Conservation (phyloP, 192 early-diverging fungal species). For the Martensiomyces pterosporus region DNA sequence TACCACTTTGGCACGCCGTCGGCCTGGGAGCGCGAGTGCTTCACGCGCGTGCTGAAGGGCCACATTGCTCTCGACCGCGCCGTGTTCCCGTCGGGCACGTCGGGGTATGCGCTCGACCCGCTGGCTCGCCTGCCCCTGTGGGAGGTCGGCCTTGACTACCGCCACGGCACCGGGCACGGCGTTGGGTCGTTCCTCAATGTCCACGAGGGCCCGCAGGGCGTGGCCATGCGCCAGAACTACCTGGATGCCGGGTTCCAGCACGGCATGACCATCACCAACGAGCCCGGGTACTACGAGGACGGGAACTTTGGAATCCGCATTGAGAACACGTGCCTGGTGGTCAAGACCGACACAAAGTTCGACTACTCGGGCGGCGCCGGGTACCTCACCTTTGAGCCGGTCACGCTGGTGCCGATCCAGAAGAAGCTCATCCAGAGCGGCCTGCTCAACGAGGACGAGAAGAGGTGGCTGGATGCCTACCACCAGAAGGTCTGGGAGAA, state of each 20-base stretch:
- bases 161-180: conserved; percentile 97
- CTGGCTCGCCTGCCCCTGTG: conserved; percentile 85
- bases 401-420: conserved; percentile 87
- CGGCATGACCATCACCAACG: conserved; percentile 96
- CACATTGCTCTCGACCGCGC: conserved; percentile 89
- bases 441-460: conserved; percentile 71
- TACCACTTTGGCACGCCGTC: conserved; percentile 84
- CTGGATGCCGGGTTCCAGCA: conserved; percentile 73
- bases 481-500: conserved; percentile 70
- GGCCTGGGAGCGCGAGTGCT: conserved; percentile 82
- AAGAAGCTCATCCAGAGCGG: conserved; percentile 70
- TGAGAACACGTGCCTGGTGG: conserved; percentile 88
- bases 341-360: conserved; percentile 63
- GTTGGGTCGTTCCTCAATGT: conserved; percentile 94
- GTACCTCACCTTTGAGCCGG: conserved; percentile 87
- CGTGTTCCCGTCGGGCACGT: conserved; percentile 84
- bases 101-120: conserved; percentile 87
- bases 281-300: conserved; percentile 98
- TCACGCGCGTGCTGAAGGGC: conserved; percentile 97
- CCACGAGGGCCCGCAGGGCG: conserved; percentile 94
- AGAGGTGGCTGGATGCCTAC: conserved; percentile 85
- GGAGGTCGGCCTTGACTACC: conserved; percentile 90
- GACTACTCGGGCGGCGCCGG: conserved; percentile 78
- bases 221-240: conserved; percentile 70
- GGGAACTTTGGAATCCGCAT: conserved; percentile 96